Percentiles rank a stretch among this genome's conserved stretches.
phyloP scores from a whole-genome alignment of 202 grass and related monocot species.

The Dendrocalamus latiflorus region DNA sequence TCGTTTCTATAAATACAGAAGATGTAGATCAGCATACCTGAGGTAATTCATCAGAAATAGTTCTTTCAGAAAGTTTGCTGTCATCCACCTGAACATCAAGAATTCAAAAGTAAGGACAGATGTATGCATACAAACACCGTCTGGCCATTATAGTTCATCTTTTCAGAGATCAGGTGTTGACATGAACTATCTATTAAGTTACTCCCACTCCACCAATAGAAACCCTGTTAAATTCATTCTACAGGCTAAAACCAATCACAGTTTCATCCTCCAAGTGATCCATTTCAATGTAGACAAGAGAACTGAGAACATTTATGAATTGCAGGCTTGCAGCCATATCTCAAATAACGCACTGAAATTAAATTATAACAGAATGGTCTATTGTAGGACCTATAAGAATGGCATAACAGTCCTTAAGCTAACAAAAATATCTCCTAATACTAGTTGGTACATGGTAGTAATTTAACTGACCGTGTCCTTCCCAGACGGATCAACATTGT shows the following conservation, averaged over 20 bases:
- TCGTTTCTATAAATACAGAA: conserved; percentile 15
- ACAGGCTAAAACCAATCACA: conserved; percentile 27
- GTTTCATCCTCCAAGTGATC: conserved; percentile 14
- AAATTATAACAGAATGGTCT: neutral
- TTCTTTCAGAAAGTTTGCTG: conserved; percentile 78
- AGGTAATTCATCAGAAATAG: conserved; percentile 68
- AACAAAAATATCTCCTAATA: conserved; percentile 1
- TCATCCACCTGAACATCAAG: conserved; percentile 62
- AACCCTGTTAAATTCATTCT: neutral
- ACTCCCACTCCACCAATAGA: neutral
- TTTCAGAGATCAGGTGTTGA: neutral
- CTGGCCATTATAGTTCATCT: neutral
- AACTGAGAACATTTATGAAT: neutral
- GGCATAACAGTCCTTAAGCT: neutral
- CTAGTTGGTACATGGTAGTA: neutral
- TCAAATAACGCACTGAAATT: neutral
- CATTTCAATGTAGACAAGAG: neutral
- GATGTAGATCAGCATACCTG: conserved; percentile 36
- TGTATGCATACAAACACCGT: neutral
- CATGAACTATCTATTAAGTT: neutral
- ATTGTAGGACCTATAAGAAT: conserved; percentile 1
- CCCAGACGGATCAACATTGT: conserved; percentile 45
- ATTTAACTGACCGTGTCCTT: conserved; percentile 55
- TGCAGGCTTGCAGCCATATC: neutral
- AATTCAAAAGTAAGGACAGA: conserved; percentile 17